Conservation (phyloP, 2,329 filamentous ascomycete species). For the Aureobasidium uvarum region DNA sequence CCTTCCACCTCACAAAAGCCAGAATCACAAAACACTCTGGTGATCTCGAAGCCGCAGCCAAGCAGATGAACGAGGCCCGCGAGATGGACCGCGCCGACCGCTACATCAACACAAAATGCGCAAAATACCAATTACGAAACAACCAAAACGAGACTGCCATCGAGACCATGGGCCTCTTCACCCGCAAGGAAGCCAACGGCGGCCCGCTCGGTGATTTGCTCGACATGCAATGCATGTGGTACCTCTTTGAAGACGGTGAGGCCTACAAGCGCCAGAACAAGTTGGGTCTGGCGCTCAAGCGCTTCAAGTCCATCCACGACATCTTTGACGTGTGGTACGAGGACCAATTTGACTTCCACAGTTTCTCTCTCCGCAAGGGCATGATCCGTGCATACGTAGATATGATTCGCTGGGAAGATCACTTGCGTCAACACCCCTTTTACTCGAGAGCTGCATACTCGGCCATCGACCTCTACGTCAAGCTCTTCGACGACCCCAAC, state of each 20-base stretch:
- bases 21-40: slow-evolving; percentile 91
- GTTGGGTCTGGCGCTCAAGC: slow-evolving; percentile 81
- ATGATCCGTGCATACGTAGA: slow-evolving; percentile 93
- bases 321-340: slow-evolving; percentile 98
- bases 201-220: slow-evolving; percentile 87
- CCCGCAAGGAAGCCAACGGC: slow-evolving; percentile 81
- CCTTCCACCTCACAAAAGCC: slow-evolving; percentile 92
- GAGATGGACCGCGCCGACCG: slow-evolving; percentile 84
- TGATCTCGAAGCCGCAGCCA: slow-evolving; percentile 73
- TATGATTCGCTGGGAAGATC: slow-evolving; percentile 96
- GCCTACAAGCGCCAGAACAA: slow-evolving; percentile 80
- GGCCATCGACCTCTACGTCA: slow-evolving; percentile 76
- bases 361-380: slow-evolving; percentile 93
- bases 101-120: slow-evolving; percentile 97
- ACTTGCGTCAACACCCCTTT: slow-evolving; percentile 87
- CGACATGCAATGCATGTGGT: slow-evolving; percentile 99
- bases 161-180: slow-evolving; percentile 90
- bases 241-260: slow-evolving; percentile 89
- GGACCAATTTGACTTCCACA: slow-evolving; percentile 98
- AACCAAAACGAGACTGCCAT: slow-evolving; percentile 84
- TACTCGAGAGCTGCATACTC: slow-evolving; percentile 80
- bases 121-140: slow-evolving; percentile 94
- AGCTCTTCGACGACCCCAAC: slow-evolving; percentile 71
- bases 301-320: slow-evolving; percentile 81
- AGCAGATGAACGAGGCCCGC: slow-evolving; percentile 84